These are phyloP conservation scores for Turnera subulata DNA, from an alignment of 345 rosid genomes.

Conservation along the genomic window DNA sequence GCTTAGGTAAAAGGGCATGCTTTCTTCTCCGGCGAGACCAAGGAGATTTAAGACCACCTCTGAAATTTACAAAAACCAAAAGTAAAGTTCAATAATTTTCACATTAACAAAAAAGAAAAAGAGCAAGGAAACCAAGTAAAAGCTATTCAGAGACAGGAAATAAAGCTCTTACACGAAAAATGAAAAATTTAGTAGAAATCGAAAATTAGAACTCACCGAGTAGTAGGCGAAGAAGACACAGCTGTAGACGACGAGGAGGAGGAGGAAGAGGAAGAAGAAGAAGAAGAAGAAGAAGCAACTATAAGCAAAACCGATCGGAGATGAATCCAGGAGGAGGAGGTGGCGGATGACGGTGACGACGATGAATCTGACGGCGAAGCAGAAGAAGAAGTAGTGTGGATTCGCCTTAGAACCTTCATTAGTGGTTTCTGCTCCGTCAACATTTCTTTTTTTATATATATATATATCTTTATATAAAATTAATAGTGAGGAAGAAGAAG, in stretches of 20 bases:
- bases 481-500: background rate
- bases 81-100: background rate
- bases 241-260: constrained; percentile 37
- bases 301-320: constrained; percentile 58
- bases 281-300: constrained; percentile 41
- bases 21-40: constrained; percentile 92
- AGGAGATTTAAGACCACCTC: constrained; percentile 78
- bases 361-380: constrained; percentile 31
- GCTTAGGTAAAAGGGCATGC: constrained; percentile 65
- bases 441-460: constrained; percentile 18
- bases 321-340: constrained; percentile 60
- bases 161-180: background rate
- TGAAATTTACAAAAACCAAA: constrained; percentile 25
- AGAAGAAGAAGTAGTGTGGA: constrained; percentile 43
- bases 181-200: background rate
- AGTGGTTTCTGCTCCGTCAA: constrained; percentile 44
- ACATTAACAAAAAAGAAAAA: constrained; percentile 7
- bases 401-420: constrained; percentile 57
- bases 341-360: constrained; percentile 34
- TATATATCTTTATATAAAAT: too few species aligned
- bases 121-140: background rate
- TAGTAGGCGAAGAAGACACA: constrained; percentile 14
- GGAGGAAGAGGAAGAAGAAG: constrained; percentile 27
- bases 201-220: constrained; percentile 41
- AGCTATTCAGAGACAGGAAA: too few species aligned